Evolutionary conservation across 75 land plant genomes (phyloP).

Genomic region (Picea glauca): DNA sequence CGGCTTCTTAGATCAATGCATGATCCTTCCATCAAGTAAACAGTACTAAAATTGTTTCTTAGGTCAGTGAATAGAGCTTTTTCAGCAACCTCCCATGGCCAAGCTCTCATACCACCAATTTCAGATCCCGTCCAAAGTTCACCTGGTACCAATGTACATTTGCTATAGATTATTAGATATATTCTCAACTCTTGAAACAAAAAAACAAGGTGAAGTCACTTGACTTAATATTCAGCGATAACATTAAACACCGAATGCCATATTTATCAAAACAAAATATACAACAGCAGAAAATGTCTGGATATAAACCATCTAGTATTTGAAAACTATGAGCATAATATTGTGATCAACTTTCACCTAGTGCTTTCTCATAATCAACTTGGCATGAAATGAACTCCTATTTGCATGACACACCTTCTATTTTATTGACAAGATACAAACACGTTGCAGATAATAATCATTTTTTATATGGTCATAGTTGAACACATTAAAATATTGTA

Average conservation of each 20-base stretch:
- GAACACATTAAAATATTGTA: too few species aligned
- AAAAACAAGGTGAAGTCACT: background rate
- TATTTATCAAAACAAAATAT: background rate
- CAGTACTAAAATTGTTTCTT: slow-evolving; percentile 42
- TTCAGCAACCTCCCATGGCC: slow-evolving; percentile 75
- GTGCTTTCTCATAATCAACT: too few species aligned
- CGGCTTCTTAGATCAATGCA: slow-evolving; percentile 66
- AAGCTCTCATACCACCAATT: slow-evolving; percentile 62
- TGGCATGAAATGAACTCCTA: too few species aligned
- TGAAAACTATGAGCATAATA: too few species aligned
- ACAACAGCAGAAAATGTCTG: too few species aligned
- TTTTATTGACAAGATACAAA: too few species aligned
- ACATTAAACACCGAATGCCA: background rate
- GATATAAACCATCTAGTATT: too few species aligned
- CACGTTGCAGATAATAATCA: too few species aligned
- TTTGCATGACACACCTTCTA: too few species aligned
- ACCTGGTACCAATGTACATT: slow-evolving; percentile 37
- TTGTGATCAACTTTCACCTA: too few species aligned
- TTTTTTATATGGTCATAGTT: too few species aligned
- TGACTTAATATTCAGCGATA: background rate
- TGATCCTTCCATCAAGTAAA: slow-evolving; percentile 54
- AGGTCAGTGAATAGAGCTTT: slow-evolving; percentile 37
- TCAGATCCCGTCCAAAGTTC: slow-evolving; percentile 96
- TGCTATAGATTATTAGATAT: background rate
- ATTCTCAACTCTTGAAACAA: background rate